phyloP scores from a whole-genome alignment of 2,329 filamentous ascomycete genomes.

The Dactylonectria macrodidyma region DNA sequence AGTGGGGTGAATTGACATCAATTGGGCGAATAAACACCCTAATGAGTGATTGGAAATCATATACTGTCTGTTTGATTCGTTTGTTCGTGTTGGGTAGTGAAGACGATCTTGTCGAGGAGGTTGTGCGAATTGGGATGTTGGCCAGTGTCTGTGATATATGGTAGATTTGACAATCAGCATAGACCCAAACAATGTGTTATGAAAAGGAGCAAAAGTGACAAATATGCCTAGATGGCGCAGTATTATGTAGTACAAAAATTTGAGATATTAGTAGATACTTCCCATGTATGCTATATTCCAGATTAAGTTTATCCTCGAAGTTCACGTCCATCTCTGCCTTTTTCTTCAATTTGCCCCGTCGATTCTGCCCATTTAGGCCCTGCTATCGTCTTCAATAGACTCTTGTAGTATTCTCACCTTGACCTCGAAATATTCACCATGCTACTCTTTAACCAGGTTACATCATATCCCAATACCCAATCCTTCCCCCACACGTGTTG shows the following conservation, averaged over 20 bases:
- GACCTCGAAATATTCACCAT: neutral
- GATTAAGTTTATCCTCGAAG: neutral
- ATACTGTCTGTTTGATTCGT: neutral
- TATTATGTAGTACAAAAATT: neutral
- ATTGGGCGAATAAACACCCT: neutral
- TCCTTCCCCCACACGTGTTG: slow-evolving; percentile 21
- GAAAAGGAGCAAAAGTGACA: too few relatives aligned
- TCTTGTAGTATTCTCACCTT: neutral
- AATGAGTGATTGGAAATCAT: neutral
- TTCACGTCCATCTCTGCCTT: too few relatives aligned
- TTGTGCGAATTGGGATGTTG: neutral
- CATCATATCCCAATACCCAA: neutral
- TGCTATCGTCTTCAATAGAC: neutral
- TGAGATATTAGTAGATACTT: too few relatives aligned
- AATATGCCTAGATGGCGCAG: too few relatives aligned
- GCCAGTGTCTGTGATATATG: neutral
- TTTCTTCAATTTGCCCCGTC: too few relatives aligned
- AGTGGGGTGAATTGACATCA: slow-evolving; percentile 9
- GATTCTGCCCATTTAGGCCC: neutral
- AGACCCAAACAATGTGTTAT: too few relatives aligned
- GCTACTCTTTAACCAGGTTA: neutral
- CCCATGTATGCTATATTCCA: neutral
- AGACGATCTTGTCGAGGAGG: neutral
- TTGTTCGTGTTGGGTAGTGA: neutral
- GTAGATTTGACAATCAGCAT: too few relatives aligned